These are phyloP conservation scores for Phytophthora pini DNA, from an alignment of 352 stramenopile species.

Conservation along the genomic window DNA sequence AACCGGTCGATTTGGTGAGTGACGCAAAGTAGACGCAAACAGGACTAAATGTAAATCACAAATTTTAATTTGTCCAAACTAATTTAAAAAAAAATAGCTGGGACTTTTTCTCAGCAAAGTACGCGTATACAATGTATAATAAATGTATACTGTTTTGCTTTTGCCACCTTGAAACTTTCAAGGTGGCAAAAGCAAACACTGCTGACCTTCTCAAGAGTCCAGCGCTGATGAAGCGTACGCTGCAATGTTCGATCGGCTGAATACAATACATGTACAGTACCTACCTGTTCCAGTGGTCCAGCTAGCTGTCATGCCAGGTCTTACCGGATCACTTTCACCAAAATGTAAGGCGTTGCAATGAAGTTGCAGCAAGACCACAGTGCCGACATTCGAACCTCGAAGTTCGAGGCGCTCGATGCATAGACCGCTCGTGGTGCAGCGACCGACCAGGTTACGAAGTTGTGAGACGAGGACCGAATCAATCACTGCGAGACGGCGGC, in stretches of 20 bases:
- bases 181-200: no score
- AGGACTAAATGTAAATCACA: slow-evolving; percentile 6
- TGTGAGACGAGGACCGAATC: slow-evolving; percentile 15
- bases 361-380: neutral
- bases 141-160: no score
- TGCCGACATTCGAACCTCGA: neutral
- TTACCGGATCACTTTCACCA: no score
- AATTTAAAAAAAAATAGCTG: neutral
- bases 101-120: neutral
- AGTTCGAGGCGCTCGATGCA: neutral
- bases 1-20: slow-evolving; percentile 18
- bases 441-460: neutral
- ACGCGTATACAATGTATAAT: neutral
- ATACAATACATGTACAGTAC: no score
- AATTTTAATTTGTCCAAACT: neutral
- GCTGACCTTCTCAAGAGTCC: no score
- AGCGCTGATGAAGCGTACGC: no score
- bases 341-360: no score
- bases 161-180: no score
- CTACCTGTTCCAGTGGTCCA: no score
- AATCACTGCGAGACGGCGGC: neutral
- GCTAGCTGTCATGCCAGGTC: no score
- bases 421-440: slow-evolving; percentile 8
- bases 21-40: slow-evolving; percentile 10
- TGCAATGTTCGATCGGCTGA: no score